These are phyloP conservation scores for Trapa incisa DNA, from an alignment of 345 rosid species.

Conservation along the genomic window DNA sequence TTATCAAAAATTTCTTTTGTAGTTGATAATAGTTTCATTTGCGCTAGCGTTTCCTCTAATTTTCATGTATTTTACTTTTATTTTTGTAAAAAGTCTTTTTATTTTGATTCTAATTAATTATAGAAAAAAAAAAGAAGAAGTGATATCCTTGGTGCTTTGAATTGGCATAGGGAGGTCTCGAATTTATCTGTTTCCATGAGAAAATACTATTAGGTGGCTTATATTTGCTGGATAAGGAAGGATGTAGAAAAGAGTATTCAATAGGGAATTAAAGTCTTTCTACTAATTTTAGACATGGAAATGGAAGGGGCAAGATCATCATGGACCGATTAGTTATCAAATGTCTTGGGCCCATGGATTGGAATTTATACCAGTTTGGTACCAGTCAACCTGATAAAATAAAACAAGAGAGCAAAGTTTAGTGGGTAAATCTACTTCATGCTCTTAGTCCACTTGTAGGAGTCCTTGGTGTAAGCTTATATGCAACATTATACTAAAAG, in stretches of 20 bases:
- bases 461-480: not conserved
- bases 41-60: not conserved
- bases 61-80: too few species aligned
- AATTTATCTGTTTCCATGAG: slow-evolving; percentile 10
- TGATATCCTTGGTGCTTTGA: slow-evolving; percentile 2
- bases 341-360: not conserved
- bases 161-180: slow-evolving; percentile 4
- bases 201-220: slow-evolving; percentile 8
- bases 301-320: not conserved
- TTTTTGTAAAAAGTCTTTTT: not conserved
- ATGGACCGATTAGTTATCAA: not conserved
- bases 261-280: slow-evolving; percentile 18
- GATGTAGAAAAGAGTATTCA: not conserved
- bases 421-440: not conserved
- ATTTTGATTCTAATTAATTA: not conserved
- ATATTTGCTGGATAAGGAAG: slow-evolving; percentile 13
- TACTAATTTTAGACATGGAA: not conserved
- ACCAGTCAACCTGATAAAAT: not conserved
- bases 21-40: too few species aligned
- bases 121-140: too few species aligned
- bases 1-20: too few species aligned
- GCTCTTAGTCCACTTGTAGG: not conserved
- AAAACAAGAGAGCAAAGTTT: not conserved
- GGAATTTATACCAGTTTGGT: not conserved
- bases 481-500: not conserved